Evolutionary conservation across 768 basidiomycete species (phyloP), one percentile per base, ranked within the genome.

Genomic region (Coprinopsis sp.): DNA sequence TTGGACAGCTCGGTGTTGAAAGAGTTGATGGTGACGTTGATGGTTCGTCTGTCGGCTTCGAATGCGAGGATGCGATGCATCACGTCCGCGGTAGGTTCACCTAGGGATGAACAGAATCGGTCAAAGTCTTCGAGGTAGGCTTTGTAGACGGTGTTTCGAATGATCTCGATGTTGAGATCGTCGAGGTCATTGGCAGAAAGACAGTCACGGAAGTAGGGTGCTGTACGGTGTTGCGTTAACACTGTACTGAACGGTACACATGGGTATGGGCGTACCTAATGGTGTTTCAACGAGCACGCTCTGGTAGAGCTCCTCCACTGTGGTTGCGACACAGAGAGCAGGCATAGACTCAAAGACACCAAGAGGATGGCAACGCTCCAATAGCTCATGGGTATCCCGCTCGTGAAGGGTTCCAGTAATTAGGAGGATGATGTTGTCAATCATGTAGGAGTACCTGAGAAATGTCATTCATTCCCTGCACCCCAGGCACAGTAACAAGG

Each of bases 21-120:
- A 11, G 96, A 98, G 74, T 99, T 99, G 73, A 99, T 90, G 27
- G 96, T 96, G 67, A 99, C 97, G 72, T 98, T 99, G 64, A 98
- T 86, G 1, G 93, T 87, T 42, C 96, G 84, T 28, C 96, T 79
- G 69, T 99, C 96, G 22, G 95, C 96, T 72, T 99, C 96, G 59
- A 99, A 99, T 6, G 86, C 75, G 48, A 99, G 82, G 58, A 96
- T 91, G 30, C 75, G 77, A 50, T 86, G 80, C 96, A 98, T 98
- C 54, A 92, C 82, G 34, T 95, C 92, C 12, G 81, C 75, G 3
- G 96, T 97, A 0, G 96, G 90, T 8, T 80, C 77, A 33, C 91
- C 86, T 27, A 97, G 71, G 6, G 85, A 81, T 37, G 75, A 68
- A 61, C 83, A 87, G 67, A 87, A 98, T 53, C 76, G 65, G 71